A percentile compares a stretch with the other conserved stretches of the same genome.
phyloP scores from a whole-genome alignment of 805 yeast genomes.

The Saccharomycopsis malanga region DNA sequence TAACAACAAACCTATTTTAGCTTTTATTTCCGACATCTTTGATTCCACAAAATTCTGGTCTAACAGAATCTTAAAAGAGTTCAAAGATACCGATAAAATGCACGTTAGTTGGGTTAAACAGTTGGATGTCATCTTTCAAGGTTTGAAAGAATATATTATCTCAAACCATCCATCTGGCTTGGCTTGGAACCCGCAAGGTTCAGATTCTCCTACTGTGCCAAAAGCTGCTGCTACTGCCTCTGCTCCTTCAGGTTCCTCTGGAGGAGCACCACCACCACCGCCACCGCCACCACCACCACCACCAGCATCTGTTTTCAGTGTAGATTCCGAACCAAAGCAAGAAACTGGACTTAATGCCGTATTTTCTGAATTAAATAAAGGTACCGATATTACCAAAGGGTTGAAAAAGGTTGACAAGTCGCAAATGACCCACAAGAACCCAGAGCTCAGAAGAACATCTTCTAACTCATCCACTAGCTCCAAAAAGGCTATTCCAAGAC shows the following conservation, averaged over 20 bases:
- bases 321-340: constrained; percentile 21
- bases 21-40: constrained; percentile 71
- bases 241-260: constrained; percentile 27
- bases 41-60: constrained; percentile 95
- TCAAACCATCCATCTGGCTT: constrained; percentile 81
- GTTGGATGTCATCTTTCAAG: constrained; percentile 58
- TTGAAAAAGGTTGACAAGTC: constrained; percentile 89
- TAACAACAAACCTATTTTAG: constrained; percentile 31
- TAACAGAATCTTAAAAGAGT: constrained; percentile 81
- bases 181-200: constrained; percentile 50
- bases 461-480: constrained; percentile 39
- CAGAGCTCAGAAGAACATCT: constrained; percentile 48
- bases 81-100: constrained; percentile 58
- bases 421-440: constrained; percentile 91
- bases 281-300: constrained; percentile 91
- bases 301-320: constrained; percentile 65
- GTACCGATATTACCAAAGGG: constrained; percentile 75
- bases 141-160: constrained; percentile 65
- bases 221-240: constrained; percentile 26
- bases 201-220: constrained; percentile 25
- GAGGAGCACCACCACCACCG: constrained; percentile 32
- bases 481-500: constrained; percentile 52
- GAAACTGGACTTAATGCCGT: constrained; percentile 74
- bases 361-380: constrained; percentile 83
- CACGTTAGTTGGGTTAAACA: constrained; percentile 78